Evolutionary conservation across 768 basidiomycete genomes (phyloP).

Genomic region (Tulasnella sp.): DNA sequence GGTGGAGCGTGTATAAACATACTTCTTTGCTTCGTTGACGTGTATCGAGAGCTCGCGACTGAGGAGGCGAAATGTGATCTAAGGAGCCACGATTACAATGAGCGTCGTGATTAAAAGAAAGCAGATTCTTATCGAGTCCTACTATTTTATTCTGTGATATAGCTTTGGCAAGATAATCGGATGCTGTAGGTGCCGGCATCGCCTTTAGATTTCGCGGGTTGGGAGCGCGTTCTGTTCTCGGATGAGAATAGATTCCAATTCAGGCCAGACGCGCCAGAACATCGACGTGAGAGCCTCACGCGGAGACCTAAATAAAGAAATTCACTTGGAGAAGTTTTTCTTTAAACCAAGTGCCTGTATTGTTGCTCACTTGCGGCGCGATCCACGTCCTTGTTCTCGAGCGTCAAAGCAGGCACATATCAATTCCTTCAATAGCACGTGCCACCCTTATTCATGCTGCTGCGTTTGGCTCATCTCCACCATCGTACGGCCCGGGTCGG

Average conservation of each 20-base stretch:
- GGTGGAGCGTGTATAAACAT: conserved; percentile 24
- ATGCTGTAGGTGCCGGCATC: conserved; percentile 16
- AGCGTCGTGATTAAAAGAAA: not conserved
- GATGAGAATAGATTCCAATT: not conserved
- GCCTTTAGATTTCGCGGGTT: not conserved
- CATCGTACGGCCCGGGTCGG: too few species aligned
- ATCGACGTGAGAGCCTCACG: too few species aligned
- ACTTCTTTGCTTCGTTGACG: conserved; percentile 75
- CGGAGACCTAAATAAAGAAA: too few species aligned
- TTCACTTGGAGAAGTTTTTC: too few species aligned
- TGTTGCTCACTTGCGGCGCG: too few species aligned
- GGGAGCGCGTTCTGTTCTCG: not conserved
- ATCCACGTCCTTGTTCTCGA: too few species aligned
- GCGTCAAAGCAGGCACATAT: too few species aligned
- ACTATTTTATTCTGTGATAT: conserved; percentile 38
- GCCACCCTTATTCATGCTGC: too few species aligned
- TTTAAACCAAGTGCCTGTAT: too few species aligned
- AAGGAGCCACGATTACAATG: not conserved
- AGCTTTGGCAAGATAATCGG: conserved; percentile 38
- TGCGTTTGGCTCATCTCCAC: too few species aligned
- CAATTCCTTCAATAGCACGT: too few species aligned
- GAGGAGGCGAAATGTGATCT: conserved; percentile 74
- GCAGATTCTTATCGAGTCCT: conserved; percentile 18
- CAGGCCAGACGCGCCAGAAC: too few species aligned
- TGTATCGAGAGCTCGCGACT: conserved; percentile 62